phyloP scores from a whole-genome alignment of 805 yeast species.

The Yueomyces sinensis region DNA sequence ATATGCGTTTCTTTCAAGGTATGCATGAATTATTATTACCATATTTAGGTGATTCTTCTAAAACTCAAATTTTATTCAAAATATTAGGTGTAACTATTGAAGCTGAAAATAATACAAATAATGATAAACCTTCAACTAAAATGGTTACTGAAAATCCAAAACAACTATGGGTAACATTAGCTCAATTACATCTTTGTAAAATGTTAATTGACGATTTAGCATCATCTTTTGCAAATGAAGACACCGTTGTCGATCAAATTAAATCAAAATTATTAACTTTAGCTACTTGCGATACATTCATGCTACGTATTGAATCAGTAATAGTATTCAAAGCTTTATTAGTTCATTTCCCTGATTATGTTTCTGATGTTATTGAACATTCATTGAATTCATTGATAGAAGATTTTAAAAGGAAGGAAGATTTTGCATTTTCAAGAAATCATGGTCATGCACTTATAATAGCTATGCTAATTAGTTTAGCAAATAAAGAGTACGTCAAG shows the following conservation, averaged over 20 bases:
- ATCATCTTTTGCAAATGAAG: constrained; percentile 19
- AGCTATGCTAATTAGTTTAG: constrained; percentile 23
- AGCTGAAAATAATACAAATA: background rate
- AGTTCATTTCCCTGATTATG: constrained; percentile 22
- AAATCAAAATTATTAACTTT: constrained; percentile 26
- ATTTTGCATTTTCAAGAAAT: constrained; percentile 20
- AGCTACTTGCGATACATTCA: constrained; percentile 26
- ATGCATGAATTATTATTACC: constrained; percentile 14
- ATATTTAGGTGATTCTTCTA: constrained; percentile 24
- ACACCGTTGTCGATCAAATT: constrained; percentile 18
- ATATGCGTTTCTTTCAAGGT: constrained; percentile 12
- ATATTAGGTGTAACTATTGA: constrained; percentile 4
- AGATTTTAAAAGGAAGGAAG: constrained; percentile 15
- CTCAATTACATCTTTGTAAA: constrained; percentile 13
- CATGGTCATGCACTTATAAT: constrained; percentile 30
- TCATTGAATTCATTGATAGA: constrained; percentile 25
- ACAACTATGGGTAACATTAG: constrained; percentile 12
- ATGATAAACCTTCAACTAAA: constrained; percentile 1
- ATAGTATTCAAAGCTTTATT: constrained; percentile 25
- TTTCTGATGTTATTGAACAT: constrained; percentile 26
- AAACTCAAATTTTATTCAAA: constrained; percentile 19
- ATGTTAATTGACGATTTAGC: constrained; percentile 12
- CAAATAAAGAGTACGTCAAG: constrained; percentile 32
- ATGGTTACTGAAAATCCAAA: background rate
- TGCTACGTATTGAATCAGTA: constrained; percentile 29